These are phyloP conservation scores for Furcasterigmium furcatum DNA, from an alignment of 2,329 filamentous ascomycete species.

Conservation along the genomic window DNA sequence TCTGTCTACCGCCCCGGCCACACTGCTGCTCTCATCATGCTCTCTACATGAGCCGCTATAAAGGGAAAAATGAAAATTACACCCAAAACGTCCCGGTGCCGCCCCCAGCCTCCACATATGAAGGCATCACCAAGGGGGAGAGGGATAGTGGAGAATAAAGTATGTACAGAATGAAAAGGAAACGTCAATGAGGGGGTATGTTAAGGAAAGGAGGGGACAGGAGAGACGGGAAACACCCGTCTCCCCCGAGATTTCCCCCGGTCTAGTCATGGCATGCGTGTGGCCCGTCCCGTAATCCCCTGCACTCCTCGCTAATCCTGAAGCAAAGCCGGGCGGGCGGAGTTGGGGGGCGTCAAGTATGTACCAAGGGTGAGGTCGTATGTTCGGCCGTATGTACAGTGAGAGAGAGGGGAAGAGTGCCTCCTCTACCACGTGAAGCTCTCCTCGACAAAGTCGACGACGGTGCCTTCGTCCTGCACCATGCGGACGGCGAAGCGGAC, in stretches of 20 bases:
- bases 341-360: not conserved
- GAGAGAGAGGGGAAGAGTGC: not conserved
- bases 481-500: slow-evolving; percentile 66
- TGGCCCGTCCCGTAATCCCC: not conserved
- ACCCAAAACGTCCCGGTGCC: too few relatives aligned
- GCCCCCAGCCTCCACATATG: too few relatives aligned
- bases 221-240: not conserved
- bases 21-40: too few relatives aligned
- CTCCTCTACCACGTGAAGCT: slow-evolving; percentile 61
- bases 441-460: slow-evolving; percentile 75
- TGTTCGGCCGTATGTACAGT: slow-evolving; percentile 1
- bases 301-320: not conserved
- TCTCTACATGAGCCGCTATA: too few relatives aligned
- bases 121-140: too few relatives aligned
- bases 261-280: slow-evolving; percentile 1
- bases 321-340: not conserved
- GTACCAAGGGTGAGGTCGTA: not conserved
- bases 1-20: too few relatives aligned
- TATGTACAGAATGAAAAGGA: slow-evolving; percentile 11
- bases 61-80: too few relatives aligned
- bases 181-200: not conserved
- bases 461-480: slow-evolving; percentile 55
- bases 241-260: not conserved
- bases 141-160: slow-evolving; percentile 10
- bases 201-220: not conserved